phyloP scores from a whole-genome alignment of 1,284 basidiomycete genomes.

The Clitocybe nebularis region DNA sequence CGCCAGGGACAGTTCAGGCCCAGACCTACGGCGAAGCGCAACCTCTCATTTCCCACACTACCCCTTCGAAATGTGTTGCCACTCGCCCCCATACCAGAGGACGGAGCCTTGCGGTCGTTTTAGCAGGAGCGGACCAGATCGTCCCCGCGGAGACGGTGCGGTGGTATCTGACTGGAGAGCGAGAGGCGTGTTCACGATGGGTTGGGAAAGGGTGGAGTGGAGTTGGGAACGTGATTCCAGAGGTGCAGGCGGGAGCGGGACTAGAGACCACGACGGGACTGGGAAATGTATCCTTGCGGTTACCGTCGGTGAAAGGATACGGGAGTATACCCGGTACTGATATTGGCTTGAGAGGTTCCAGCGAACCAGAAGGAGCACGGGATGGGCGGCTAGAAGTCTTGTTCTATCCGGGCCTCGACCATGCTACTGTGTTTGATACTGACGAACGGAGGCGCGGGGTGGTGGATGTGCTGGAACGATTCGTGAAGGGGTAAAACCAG shows the following conservation, averaged over 20 bases:
- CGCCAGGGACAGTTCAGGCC: no score
- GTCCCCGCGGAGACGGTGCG: constrained; percentile 48
- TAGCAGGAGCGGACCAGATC: constrained; percentile 57
- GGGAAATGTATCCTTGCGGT: background rate
- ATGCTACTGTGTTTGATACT: constrained; percentile 53
- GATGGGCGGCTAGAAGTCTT: constrained; percentile 42
- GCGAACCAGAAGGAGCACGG: background rate
- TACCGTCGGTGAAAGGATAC: background rate
- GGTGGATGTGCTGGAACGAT: constrained; percentile 37
- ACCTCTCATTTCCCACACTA: no score
- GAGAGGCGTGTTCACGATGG: constrained; percentile 32
- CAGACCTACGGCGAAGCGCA: no score
- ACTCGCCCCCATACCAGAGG: no score
- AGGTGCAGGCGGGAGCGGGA: background rate
- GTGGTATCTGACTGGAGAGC: constrained; percentile 47
- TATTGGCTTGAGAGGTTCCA: constrained; percentile 19
- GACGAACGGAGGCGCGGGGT: constrained; percentile 30
- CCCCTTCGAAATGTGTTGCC: no score
- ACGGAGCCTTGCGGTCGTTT: constrained; percentile 36
- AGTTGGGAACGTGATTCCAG: no score
- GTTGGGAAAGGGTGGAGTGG: constrained; percentile 13
- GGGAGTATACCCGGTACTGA: background rate
- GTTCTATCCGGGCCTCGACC: constrained; percentile 49
- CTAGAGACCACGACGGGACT: background rate
- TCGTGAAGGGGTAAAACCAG: constrained; percentile 18